A percentile compares a stretch with the other conserved stretches of the same genome.
Conservation (phyloP, 2,329 filamentous ascomycete species). For the Fusarium hostae region DNA sequence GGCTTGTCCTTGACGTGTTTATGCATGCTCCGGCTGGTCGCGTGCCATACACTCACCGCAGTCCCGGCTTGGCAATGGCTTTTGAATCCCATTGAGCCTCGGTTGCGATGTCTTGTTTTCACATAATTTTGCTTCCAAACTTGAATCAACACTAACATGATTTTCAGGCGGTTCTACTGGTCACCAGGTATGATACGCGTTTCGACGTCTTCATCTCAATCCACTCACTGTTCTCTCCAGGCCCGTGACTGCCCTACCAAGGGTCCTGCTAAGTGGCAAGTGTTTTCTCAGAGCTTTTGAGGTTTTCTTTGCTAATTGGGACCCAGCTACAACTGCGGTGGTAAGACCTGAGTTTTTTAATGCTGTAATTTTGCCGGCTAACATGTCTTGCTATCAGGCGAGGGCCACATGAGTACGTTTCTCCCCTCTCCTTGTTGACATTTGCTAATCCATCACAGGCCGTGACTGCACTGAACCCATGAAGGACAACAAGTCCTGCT, state of each 20-base stretch:
- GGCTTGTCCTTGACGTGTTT: neutral
- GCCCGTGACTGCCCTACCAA: constrained; percentile 88
- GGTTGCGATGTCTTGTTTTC: neutral
- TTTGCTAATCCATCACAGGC: constrained; percentile 59
- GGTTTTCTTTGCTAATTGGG: constrained; percentile 4
- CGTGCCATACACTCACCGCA: constrained; percentile 3
- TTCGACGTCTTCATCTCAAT: neutral
- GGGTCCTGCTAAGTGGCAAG: constrained; percentile 83
- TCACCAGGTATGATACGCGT: constrained; percentile 71
- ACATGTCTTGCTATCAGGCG: constrained; percentile 52
- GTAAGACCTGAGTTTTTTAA: constrained; percentile 58
- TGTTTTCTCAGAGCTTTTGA: constrained; percentile 16
- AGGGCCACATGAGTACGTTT: constrained; percentile 81
- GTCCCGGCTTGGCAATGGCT: constrained; percentile 4
- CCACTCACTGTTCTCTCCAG: constrained; percentile 54
- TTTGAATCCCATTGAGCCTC: neutral
- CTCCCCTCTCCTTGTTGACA: neutral
- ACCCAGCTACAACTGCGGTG: constrained; percentile 81
- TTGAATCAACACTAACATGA: constrained; percentile 35
- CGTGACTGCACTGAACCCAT: constrained; percentile 90
- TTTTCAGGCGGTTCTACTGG: constrained; percentile 74
- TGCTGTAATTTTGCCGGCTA: constrained; percentile 28
- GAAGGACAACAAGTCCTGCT: constrained; percentile 85
- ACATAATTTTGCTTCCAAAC: neutral
- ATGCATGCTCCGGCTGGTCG: neutral